A percentile compares a stretch with the other conserved stretches of the same genome.
phyloP scores from a whole-genome alignment of 2,329 filamentous ascomycete genomes.

The Sarocladiaceae sp. region DNA sequence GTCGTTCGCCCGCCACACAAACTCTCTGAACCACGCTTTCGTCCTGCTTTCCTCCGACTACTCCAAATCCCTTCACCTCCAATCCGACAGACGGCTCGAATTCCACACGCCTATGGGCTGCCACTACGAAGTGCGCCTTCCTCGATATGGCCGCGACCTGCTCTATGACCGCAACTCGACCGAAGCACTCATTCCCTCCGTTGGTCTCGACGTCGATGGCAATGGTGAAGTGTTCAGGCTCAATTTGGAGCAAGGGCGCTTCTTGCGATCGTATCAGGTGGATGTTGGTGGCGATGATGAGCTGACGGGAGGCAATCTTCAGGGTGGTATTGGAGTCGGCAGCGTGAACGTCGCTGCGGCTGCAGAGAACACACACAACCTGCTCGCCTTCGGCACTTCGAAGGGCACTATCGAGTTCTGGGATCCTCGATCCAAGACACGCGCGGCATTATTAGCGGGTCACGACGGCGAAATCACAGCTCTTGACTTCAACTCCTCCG shows the following conservation, averaged over 20 bases:
- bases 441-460: constrained; percentile 71
- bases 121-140: constrained; percentile 85
- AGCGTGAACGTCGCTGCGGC: constrained; percentile 84
- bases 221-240: constrained; percentile 89
- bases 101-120: constrained; percentile 87
- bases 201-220: constrained; percentile 81
- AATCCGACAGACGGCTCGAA: constrained; percentile 85
- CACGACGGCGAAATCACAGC: constrained; percentile 76
- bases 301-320: constrained; percentile 67
- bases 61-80: constrained; percentile 89
- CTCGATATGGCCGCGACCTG: constrained; percentile 86
- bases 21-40: constrained; percentile 87
- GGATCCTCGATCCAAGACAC: constrained; percentile 80
- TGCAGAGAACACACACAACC: constrained; percentile 83
- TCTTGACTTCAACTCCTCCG: constrained; percentile 78
- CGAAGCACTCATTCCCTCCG: constrained; percentile 81
- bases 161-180: constrained; percentile 77
- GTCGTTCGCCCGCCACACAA: constrained; percentile 91
- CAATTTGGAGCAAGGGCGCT: constrained; percentile 87
- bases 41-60: constrained; percentile 85
- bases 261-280: constrained; percentile 90
- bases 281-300: constrained; percentile 84
- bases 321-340: constrained; percentile 81
- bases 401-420: constrained; percentile 96
- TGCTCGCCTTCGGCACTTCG: constrained; percentile 90